Conservation (phyloP, 176 grass and related monocot genomes). For the Lolium rigidum region DNA sequence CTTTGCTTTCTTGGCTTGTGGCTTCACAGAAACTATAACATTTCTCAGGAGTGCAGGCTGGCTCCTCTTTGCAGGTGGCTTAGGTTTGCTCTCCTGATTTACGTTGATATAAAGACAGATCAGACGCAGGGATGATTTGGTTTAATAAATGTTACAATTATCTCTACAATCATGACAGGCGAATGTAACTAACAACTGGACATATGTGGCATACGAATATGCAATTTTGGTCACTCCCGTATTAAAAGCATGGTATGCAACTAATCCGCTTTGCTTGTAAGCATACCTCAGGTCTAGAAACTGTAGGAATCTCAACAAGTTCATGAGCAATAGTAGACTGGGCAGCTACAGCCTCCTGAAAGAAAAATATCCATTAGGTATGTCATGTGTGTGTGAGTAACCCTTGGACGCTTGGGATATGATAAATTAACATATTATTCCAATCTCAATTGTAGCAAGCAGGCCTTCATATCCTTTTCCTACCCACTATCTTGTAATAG, state of each 20-base stretch:
- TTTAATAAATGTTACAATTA: conserved; percentile 25
- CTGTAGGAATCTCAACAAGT: conserved; percentile 65
- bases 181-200: not conserved
- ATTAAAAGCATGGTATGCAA: conserved; percentile 16
- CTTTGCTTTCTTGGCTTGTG: conserved; percentile 88
- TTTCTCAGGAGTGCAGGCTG: conserved; percentile 61
- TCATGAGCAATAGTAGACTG: conserved; percentile 69
- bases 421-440: conserved; percentile 8
- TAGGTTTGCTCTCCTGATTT: conserved; percentile 52
- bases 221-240: not conserved
- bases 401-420: not conserved
- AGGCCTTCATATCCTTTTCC: not conserved
- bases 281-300: conserved; percentile 57
- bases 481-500: not conserved
- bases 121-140: conserved; percentile 10
- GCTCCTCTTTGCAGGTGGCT: conserved; percentile 62
- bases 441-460: not conserved
- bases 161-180: conserved; percentile 5
- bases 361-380: conserved; percentile 33
- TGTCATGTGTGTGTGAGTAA: not conserved
- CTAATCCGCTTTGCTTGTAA: conserved; percentile 13
- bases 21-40: conserved; percentile 84
- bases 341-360: conserved; percentile 85
- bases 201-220: not conserved
- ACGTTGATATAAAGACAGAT: not conserved